Base-by-base conservation (phyloP, 805 yeast genomes). In the Maudiozyma pseudohumilis region DNA sequence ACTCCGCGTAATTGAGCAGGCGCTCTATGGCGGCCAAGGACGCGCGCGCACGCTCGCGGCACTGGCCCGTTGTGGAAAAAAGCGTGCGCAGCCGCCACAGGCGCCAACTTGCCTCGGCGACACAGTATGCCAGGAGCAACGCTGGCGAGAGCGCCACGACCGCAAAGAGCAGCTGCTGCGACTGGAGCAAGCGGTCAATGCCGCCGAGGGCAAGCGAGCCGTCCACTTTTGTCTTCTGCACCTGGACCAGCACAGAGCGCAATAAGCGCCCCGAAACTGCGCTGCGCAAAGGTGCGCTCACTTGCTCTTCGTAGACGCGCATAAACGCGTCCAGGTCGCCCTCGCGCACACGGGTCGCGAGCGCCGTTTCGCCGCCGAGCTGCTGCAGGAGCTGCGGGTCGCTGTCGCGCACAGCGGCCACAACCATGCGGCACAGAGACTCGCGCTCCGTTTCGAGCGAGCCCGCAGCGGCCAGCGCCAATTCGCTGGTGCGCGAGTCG, bases 141-240 rank as follows among this genome's bases (percentile, higher is more conserved):
- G 89, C 72, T 0, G 98, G 98, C 15, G 88, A 73, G 3, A 92
- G 78, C 1, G 96, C 95, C 19, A 92, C 82, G 17, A 85, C 65
- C 1, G 95, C 96, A 63, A 89, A 85, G n/a, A 92, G 92, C 38
- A 89, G 70, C 56, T 92, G 95, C 62, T 89, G 98, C 35, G 92
- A 80, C 57, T 86, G 81, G 32, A 92, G 69, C 46, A 89, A 65
- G 54, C 83, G 80, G 60, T 92, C 97, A 44, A 92, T 88, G 7
- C 97, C 97, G 48, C 72, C 75, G 43, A 89, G 72, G 0, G 96
- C 97, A 5, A 87, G 65, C 26, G 83, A 87, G 7, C 95, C 95
- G 56, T 89, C 98, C 6, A 92, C 96, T 60, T 89, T 89, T 10
- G 95, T 80, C 61, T 92, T 89, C 58, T 89, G 98, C n/a, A 92